Evolutionary conservation across 2,329 filamentous ascomycete genomes (phyloP).

Genomic region (Phialemonium atrogriseum): DNA sequence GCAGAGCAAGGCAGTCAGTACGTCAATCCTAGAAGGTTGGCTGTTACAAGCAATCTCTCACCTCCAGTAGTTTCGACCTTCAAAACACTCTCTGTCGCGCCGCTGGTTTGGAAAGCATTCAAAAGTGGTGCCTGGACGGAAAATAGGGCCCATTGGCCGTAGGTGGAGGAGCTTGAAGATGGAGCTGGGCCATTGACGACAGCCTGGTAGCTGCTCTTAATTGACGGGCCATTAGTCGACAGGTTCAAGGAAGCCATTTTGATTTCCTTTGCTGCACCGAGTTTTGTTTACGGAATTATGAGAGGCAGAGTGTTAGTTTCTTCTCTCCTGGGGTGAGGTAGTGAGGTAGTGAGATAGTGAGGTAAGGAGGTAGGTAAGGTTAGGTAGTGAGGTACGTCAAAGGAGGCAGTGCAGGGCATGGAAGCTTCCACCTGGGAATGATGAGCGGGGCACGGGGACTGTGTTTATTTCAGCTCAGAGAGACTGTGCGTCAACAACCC

Average conservation of each 20-base stretch:
- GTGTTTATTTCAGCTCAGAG: too few relatives aligned
- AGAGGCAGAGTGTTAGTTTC: too few relatives aligned
- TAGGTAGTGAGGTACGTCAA: too few relatives aligned
- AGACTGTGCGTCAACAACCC: too few relatives aligned
- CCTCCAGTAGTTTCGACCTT: slow-evolving; percentile 91
- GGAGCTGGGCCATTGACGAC: slow-evolving; percentile 45
- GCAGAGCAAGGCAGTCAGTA: slow-evolving; percentile 11
- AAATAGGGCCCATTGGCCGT: slow-evolving; percentile 89
- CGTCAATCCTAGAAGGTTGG: not conserved
- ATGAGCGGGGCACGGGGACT: too few relatives aligned
- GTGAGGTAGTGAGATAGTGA: too few relatives aligned
- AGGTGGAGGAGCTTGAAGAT: slow-evolving; percentile 63
- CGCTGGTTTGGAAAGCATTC: slow-evolving; percentile 85
- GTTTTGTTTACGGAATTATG: too few relatives aligned
- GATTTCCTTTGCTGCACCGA: slow-evolving; percentile 4
- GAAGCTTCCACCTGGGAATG: too few relatives aligned
- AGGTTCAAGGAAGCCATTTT: slow-evolving; percentile 74
- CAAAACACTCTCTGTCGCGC: slow-evolving; percentile 83
- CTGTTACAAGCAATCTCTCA: slow-evolving; percentile 28
- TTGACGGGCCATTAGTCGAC: slow-evolving; percentile 71
- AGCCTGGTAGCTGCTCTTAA: slow-evolving; percentile 68
- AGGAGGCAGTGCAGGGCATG: too few relatives aligned
- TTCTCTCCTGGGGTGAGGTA: not conserved
- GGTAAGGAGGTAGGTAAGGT: too few relatives aligned
- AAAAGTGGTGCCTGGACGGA: slow-evolving; percentile 85